These are phyloP conservation scores for Pseudogymnoascus sp. DNA, from an alignment of 2,329 filamentous ascomycete genomes.

Conservation along the genomic window DNA sequence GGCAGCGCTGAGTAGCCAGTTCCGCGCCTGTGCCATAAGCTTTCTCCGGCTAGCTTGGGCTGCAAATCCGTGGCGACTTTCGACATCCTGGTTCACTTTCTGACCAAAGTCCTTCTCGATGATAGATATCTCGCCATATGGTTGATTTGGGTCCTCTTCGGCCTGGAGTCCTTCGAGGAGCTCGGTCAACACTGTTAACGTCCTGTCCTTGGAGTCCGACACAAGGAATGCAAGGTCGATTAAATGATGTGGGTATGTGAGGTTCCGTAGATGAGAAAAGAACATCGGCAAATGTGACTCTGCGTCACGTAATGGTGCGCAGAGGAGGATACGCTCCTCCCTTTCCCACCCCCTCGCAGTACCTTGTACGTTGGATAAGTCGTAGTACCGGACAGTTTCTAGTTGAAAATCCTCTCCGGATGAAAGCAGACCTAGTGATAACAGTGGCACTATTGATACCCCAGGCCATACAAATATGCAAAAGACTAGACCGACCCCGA, in stretches of 20 bases:
- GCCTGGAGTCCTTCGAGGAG: conserved; percentile 73
- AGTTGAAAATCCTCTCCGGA: conserved; percentile 65
- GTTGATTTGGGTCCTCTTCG: conserved; percentile 68
- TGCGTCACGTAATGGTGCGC: conserved; percentile 88
- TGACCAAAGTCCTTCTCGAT: conserved; percentile 99
- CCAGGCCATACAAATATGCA: conserved; percentile 68
- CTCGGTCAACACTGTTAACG: conserved; percentile 65
- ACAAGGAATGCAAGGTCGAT: conserved; percentile 96
- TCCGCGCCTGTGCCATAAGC: conserved; percentile 94
- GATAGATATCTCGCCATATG: conserved; percentile 92
- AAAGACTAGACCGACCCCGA: conserved; percentile 55
- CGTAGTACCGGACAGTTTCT: conserved; percentile 95
- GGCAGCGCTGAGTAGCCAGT: conserved; percentile 92
- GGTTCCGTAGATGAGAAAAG: conserved; percentile 92
- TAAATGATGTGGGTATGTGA: conserved; percentile 93
- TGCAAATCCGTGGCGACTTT: conserved; percentile 94
- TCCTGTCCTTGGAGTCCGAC: conserved; percentile 92
- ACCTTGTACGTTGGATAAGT: conserved; percentile 83
- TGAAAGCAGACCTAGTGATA: conserved; percentile 63
- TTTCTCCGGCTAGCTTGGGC: conserved; percentile 90
- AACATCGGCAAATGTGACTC: conserved; percentile 93
- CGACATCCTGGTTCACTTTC: conserved; percentile 94
- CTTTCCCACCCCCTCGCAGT: conserved; percentile 91
- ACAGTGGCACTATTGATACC: conserved; percentile 52
- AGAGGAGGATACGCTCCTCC: conserved; percentile 89